These are phyloP conservation scores for Allodekkera sacchari DNA, from an alignment of 805 yeast genomes.

Conservation along the genomic window DNA sequence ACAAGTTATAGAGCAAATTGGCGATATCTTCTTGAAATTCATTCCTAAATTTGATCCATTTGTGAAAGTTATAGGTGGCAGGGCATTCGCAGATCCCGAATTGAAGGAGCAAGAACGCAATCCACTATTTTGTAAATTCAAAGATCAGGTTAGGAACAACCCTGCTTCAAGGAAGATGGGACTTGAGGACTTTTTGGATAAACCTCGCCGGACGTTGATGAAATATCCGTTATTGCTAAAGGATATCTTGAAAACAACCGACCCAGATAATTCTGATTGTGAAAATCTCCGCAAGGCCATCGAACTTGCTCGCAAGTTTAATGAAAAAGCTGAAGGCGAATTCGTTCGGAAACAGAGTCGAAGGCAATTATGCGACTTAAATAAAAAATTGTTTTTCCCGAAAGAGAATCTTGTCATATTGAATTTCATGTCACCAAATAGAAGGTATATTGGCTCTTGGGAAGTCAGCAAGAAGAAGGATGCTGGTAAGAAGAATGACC, in stretches of 20 bases:
- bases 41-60: slow-evolving; percentile 89
- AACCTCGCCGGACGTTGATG: slow-evolving; percentile 94
- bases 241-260: slow-evolving; percentile 77
- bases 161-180: slow-evolving; percentile 86
- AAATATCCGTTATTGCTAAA: slow-evolving; percentile 80
- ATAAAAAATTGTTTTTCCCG: slow-evolving; percentile 73
- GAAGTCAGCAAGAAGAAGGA: slow-evolving; percentile 60
- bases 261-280: slow-evolving; percentile 65
- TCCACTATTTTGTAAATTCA: slow-evolving; percentile 85
- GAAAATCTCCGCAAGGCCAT: slow-evolving; percentile 64
- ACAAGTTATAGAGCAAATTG: slow-evolving; percentile 78
- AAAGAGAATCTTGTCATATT: slow-evolving; percentile 81
- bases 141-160: slow-evolving; percentile 79
- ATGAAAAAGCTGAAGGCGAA: slow-evolving; percentile 74
- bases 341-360: slow-evolving; percentile 93
- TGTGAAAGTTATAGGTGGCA: slow-evolving; percentile 87
- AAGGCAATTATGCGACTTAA: slow-evolving; percentile 77
- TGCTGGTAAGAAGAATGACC: slow-evolving; percentile 49
- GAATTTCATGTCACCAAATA: slow-evolving; percentile 71
- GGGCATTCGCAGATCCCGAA: slow-evolving; percentile 90
- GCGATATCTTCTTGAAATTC: slow-evolving; percentile 78
- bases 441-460: slow-evolving; percentile 74
- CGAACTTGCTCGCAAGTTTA: slow-evolving; percentile 63
- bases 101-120: slow-evolving; percentile 91
- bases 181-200: slow-evolving; percentile 85